Base-by-base conservation (phyloP, 108 stramenopile species). In the Skeletonema potamos region DNA sequence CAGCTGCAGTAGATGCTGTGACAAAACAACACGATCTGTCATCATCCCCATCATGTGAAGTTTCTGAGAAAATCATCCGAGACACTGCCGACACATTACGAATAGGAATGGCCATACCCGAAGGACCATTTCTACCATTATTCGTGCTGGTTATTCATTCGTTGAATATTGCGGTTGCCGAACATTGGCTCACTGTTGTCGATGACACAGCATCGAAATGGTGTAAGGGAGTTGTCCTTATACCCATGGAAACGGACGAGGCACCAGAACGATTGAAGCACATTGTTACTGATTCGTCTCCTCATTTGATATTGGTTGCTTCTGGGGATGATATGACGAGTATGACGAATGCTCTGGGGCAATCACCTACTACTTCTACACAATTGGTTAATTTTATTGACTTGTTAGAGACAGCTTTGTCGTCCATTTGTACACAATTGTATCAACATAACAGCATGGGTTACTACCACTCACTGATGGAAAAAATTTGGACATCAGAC, bases 41-140 rank as follows among this genome's bases (percentile, higher is more conserved):
- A 9, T 46, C 41, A 59, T 6, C 8, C 2, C 41, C 11, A 12
- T 13, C 17, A 20, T 13, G 20, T 17, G 37, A 43, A 22, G 17
- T 34, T 27, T 41, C 30, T 59, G 29, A 30, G 27, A 24, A 27
- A 6, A 6, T 10, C 39, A 29, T 28, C n/a, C 18, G 22, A 20
- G 48, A 51, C 11, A 41, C 26, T 4, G 24, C 28, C 18, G 13
- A 37, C 54, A 64, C 28, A 2, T 7, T 54, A 22, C 36, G 64
- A 30, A 73, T 93, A 10, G 88, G 87, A 27, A 84, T 92, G 15
- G 86, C 89, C 12, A 90, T 94, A 68, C 93, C 93, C 29, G 91
- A 94, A 72, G 93, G 93, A 10, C 87, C 87, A 1, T 82, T 85
- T 46, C 83, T 94, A 3, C 89, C 93, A 5, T 28, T 91, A 22